Evolutionary conservation across 805 yeast species (phyloP), one percentile per base, ranked within the genome.

Genomic region (Isabelozyma rhagii): DNA sequence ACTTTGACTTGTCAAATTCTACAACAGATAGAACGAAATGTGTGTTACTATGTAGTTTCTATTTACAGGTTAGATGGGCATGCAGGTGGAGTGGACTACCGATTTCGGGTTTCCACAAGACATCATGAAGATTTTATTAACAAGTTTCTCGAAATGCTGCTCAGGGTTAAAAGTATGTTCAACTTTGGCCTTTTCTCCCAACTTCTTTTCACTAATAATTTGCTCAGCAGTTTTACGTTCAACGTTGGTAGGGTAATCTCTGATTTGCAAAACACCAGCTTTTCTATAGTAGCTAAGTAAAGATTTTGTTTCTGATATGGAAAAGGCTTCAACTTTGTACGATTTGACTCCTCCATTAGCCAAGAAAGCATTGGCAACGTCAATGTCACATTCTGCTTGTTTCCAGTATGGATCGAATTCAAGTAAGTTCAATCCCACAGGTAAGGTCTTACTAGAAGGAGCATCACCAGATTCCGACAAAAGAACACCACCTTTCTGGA

Each of bases 401-500:
- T 71, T 74, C 39, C 80, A 69, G 64, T 88, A 90, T 8, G 84
- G 82, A 58, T 83, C 82, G 39, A 79, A 78, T 47, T 70, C 62
- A 31, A 69, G 66, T 46, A 77, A 68, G 1, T 83, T 83, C 38
- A 87, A 67, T 0, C 85, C 89, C 3, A 82, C 82, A 8, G 78
- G 70, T 49, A 87, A 69, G 3, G 96, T 87, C 47, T 75, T 68
- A 51, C 77, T 74, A 14, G 77, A 73, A 45, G 71, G 71, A 62
- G 79, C 80, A 40, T 68, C 75, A n/a, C 81, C 80, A 17, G 85
- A 77, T 39, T 84, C 83, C 13, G 94, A 79, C 43, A 84, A 62
- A 15, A 89, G 62, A 5, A 89, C 78, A 38, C 85, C 87, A 58
- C 96, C 93, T 46, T 76, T 75, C 11, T 64, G 52, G 57, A 89